A percentile compares a stretch with the other conserved stretches of the same genome.
Conservation (phyloP, 2,329 filamentous ascomycete genomes). For the Curvularia sp. region DNA sequence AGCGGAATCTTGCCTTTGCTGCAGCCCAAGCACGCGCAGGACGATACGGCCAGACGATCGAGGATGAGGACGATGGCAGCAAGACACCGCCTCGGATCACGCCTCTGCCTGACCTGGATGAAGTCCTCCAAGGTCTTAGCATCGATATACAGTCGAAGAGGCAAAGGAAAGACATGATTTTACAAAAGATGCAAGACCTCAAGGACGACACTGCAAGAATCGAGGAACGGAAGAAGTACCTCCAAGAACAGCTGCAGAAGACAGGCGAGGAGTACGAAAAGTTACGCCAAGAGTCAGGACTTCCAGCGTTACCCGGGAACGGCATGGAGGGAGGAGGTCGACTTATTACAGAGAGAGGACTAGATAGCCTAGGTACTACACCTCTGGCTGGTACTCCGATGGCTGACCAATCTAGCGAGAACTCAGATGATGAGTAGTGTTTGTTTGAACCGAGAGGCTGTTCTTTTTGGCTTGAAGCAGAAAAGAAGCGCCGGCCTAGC, state of each 20-base stretch:
- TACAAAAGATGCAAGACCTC: conserved; percentile 70
- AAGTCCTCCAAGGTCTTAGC: conserved; percentile 70
- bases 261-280: conserved; percentile 75
- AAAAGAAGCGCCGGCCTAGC: conserved; percentile 2
- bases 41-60: conserved; percentile 70
- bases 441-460: conserved; percentile 10
- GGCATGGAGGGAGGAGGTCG: conserved; percentile 35
- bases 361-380: conserved; percentile 50
- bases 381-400: conserved; percentile 46
- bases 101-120: conserved; percentile 75
- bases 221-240: conserved; percentile 73
- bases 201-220: conserved; percentile 74
- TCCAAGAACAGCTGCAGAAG: conserved; percentile 81
- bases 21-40: conserved; percentile 84
- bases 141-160: conserved; percentile 70
- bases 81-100: conserved; percentile 76
- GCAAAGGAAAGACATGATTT: conserved; percentile 62
- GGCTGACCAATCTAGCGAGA: conserved; percentile 32
- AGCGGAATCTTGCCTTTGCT: conserved; percentile 81
- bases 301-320: conserved; percentile 45
- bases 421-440: conserved; percentile 39
- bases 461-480: conserved; percentile 4
- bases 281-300: conserved; percentile 59
- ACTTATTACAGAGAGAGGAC: conserved; percentile 43
- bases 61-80: conserved; percentile 53